Evolutionary conservation across 495 filamentous ascomycete genomes (phyloP), one percentile per base, ranked within the genome.

Genomic region (Filosporella fistucella): DNA sequence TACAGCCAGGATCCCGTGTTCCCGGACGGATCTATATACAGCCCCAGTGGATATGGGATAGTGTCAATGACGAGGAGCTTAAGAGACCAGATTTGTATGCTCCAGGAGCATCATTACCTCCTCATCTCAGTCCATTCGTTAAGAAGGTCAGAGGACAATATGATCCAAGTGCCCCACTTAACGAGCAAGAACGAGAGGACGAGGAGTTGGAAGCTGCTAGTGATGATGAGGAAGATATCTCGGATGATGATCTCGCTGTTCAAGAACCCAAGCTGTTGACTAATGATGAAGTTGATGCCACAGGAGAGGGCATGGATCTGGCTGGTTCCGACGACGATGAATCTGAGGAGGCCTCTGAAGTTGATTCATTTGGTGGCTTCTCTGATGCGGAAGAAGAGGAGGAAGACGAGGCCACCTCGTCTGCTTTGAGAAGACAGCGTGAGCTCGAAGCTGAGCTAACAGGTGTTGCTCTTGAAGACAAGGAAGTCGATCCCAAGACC

Each of bases 1-100:
- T 77, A 57, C 78, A 45, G 52, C 71, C 58, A 21, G 71, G 73
- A 59, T 76, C 79, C 47, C 78, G 91, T 26, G 82, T 96, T 49
- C 90, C 91, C 7, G 91, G 90, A 20, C 74, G 93, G 38, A 90
- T 83, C 36, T 97, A 97, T 55, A 65, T 98, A 39, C 93, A 98
- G 68, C 93, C 93, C 17, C 93, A 98, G 62, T 98, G 95, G 89
- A 78, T 98, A 12, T 98, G 93, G 93, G 93, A 98, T 54, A 88
- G 86, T 60, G 68, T 96, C 55, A 98, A 98, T 65, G 82, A 86
- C 21, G 88, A 88, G 32, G 87, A 88, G 64, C 68, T 98, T 29
- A 84, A 96, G 52, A 75, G 86, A 29, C 82, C 91, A 11, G 89
- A 95, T 62, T 70, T 93, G 1, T 98, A 98, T 53, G 88, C 81